Evolutionary conservation across 2,329 filamentous ascomycete genomes (phyloP), one percentile per base, ranked within the genome.

Genomic region (Canariomyces notabilis): DNA sequence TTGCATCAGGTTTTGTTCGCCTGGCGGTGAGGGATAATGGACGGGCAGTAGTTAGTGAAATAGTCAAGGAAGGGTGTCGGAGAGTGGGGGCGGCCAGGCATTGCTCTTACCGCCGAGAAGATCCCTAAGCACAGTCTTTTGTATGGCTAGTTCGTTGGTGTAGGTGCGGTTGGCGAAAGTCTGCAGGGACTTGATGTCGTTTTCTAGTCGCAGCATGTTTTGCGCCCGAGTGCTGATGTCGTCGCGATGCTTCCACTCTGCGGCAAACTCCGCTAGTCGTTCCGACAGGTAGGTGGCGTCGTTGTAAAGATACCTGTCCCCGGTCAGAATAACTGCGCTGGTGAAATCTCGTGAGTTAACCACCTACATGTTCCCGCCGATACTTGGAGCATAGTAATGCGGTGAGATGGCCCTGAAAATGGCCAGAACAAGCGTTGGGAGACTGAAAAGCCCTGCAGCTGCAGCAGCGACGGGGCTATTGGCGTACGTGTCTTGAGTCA

Each of bases 401-500:
- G 84, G 80, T 5, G 87, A 85, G 2, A 89, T 80, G 3, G 87
- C 86, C 40, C 87, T 75, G 63, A 89, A 93, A 67, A 90, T 79
- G n/a, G 86, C 85, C 35, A 93, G 69, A 1, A 83, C 75, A 15
- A 89, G 76, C 1, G 82, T 85, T 1, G 87, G 87, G 3, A 93
- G 67, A 29, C 75, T 76, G 58, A 89, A 89, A 0, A 93, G 70
- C 0, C 82, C 85, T 6, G 77, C 71, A 0, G 83, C 84, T 4
- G 84, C 85, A 11, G 83, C 71, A 1, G 81, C 76, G 41, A 91
- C 80, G 0, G 83, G 76, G 9, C 77, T 74, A 22, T 67, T 67
- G 21, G 75, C 69, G 31, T 67, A 68, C 29, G 58, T 68, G 42
- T 50, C 65, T 33, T 73, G 60, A 19, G 79, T 79, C 37, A 91